Percentiles rank a stretch among this genome's conserved stretches.
Evolutionary conservation across 2,329 filamentous ascomycete genomes (phyloP).

Genomic region (Alternaria angustiovoidea): DNA sequence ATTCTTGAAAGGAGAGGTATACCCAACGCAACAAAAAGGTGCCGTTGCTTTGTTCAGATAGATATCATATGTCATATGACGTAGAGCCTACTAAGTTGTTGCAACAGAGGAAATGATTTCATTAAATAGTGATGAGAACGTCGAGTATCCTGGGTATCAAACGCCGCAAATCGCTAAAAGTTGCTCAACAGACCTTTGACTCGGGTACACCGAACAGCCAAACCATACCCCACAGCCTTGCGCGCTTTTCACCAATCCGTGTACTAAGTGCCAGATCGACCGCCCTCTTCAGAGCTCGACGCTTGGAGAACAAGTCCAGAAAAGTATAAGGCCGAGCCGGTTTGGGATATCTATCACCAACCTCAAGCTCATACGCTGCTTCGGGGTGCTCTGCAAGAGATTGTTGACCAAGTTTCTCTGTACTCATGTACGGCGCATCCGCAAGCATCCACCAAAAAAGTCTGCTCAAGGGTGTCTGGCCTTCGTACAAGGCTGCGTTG

Average conservation of each 20-base stretch:
- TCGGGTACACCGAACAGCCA: slow-evolving; percentile 23
- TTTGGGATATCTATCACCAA: neutral
- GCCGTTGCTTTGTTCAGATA: neutral
- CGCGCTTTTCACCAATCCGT: slow-evolving; percentile 13
- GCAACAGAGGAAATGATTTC: neutral
- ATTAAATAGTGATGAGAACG: neutral
- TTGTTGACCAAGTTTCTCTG: slow-evolving; percentile 15
- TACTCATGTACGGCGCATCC: slow-evolving; percentile 17
- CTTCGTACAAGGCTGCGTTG: slow-evolving; percentile 33
- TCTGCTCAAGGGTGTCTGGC: slow-evolving; percentile 27
- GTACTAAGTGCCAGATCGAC: slow-evolving; percentile 13
- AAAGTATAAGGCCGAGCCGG: neutral
- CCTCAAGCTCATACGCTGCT: neutral
- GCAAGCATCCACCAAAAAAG: slow-evolving; percentile 38
- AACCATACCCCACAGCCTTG: slow-evolving; percentile 20
- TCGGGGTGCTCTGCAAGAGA: slow-evolving; percentile 20
- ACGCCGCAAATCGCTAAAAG: slow-evolving; percentile 2
- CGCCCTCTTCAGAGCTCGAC: neutral
- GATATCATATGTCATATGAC: neutral
- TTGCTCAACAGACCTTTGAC: slow-evolving; percentile 1
- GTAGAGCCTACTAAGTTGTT: neutral
- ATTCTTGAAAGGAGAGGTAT: neutral
- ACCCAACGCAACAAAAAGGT: neutral
- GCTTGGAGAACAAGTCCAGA: slow-evolving; percentile 3
- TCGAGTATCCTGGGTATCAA: slow-evolving; percentile 3